These are phyloP conservation scores for Exophiala dermatitidis DNA, from an alignment of 2,329 filamentous ascomycete species.

Conservation along the genomic window DNA sequence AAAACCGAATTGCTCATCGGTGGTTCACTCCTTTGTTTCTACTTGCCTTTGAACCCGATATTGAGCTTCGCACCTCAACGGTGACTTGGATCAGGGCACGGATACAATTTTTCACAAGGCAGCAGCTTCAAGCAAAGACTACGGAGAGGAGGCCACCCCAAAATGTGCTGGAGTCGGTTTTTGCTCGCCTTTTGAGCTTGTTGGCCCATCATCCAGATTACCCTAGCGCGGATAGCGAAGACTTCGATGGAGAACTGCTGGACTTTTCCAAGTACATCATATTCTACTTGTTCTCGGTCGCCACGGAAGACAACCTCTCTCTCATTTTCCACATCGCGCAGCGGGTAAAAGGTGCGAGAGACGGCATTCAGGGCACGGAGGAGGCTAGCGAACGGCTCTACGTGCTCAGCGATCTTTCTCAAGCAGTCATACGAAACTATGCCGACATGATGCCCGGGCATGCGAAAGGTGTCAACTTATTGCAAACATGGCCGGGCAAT, in stretches of 20 bases:
- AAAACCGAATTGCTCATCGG: constrained; percentile 60
- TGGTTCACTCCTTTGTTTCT: constrained; percentile 90
- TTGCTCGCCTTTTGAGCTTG: constrained; percentile 76
- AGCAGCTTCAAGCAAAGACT: constrained; percentile 35
- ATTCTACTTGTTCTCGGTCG: constrained; percentile 77
- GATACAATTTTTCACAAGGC: constrained; percentile 55
- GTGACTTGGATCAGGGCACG: constrained; percentile 86
- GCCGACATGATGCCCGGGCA: constrained; percentile 77
- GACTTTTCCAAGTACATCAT: constrained; percentile 85
- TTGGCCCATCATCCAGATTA: constrained; percentile 94
- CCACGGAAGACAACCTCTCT: constrained; percentile 77
- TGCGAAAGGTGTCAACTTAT: constrained; percentile 45
- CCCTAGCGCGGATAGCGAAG: constrained; percentile 41
- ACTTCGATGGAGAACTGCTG: constrained; percentile 58
- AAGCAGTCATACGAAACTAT: constrained; percentile 73
- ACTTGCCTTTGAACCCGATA: constrained; percentile 78
- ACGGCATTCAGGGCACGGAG: constrained; percentile 59
- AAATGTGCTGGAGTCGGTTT: constrained; percentile 68
- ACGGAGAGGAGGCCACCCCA: constrained; percentile 41
- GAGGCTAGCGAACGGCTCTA: constrained; percentile 55
- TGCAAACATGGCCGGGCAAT: constrained; percentile 76
- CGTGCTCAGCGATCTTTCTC: constrained; percentile 77
- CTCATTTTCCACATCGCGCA: constrained; percentile 89
- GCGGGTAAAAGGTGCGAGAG: constrained; percentile 80
- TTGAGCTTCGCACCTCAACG: constrained; percentile 64